Conservation (phyloP, 345 rosid species). For the Gossypium turneri region DNA sequence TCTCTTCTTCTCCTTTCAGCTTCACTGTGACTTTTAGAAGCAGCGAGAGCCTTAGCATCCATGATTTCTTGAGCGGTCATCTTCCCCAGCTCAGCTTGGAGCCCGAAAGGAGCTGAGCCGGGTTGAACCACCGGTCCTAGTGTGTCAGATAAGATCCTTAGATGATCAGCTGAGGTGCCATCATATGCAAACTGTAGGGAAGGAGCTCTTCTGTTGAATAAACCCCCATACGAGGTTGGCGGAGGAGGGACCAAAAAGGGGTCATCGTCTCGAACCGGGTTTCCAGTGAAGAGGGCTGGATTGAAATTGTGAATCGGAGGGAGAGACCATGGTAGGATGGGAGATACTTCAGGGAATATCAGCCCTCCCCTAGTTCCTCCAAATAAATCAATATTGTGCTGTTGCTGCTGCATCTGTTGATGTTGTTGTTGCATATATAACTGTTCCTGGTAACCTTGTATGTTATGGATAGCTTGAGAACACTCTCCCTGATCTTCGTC, state of each 20-base stretch:
- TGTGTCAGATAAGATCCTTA: constrained; percentile 75
- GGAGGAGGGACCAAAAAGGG: constrained; percentile 64
- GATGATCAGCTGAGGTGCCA: constrained; percentile 62
- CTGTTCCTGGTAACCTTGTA: constrained; percentile 65
- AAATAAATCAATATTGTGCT: constrained; percentile 34
- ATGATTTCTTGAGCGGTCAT: constrained; percentile 97
- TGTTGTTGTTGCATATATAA: constrained; percentile 54
- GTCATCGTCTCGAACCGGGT: constrained; percentile 51
- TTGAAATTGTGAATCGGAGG: constrained; percentile 39
- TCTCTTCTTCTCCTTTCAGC: constrained; percentile 95
- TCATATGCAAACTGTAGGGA: constrained; percentile 61
- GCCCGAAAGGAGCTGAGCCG: constrained; percentile 65
- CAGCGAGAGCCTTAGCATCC: constrained; percentile 99
- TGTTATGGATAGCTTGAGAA: constrained; percentile 54
- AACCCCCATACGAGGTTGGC: constrained; percentile 50
- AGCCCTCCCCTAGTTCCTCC: constrained; percentile 38
- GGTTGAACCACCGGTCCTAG: constrained; percentile 64
- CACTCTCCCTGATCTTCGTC: constrained; percentile 68
- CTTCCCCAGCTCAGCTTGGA: constrained; percentile 78
- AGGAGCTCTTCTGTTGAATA: constrained; percentile 64
- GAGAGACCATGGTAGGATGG: constrained; percentile 53
- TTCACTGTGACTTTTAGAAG: constrained; percentile 96
- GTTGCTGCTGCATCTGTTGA: constrained; percentile 43
- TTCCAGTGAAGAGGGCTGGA: constrained; percentile 23
- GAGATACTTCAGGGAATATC: constrained; percentile 55